Evolutionary conservation across 352 stramenopile genomes (phyloP).

Genomic region (Phytophthora rubi): DNA sequence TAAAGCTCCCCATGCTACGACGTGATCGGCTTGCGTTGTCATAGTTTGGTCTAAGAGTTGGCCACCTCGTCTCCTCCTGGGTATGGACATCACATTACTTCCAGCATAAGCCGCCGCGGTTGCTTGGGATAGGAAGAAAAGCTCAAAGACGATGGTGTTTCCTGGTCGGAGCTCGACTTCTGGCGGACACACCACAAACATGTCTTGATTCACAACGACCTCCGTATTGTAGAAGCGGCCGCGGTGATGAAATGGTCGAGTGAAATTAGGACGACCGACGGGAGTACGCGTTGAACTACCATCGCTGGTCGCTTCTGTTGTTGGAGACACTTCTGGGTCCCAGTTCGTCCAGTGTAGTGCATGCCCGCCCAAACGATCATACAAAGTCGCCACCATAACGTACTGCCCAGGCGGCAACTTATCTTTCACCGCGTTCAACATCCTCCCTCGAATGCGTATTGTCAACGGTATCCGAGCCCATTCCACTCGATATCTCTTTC

Average conservation of each 20-base stretch:
- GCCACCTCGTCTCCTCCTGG: conserved; percentile 16
- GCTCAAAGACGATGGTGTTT: conserved; percentile 63
- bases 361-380: conserved; percentile 84
- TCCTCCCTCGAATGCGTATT: conserved; percentile 65
- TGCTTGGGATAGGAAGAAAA: conserved; percentile 44
- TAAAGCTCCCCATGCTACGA: conserved; percentile 88
- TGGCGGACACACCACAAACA: conserved; percentile 83
- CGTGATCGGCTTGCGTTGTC: conserved; percentile 52
- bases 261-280: conserved; percentile 57
- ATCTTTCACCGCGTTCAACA: conserved; percentile 84
- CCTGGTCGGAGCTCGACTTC: conserved; percentile 61
- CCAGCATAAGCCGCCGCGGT: conserved; percentile 11
- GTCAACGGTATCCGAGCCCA: conserved; percentile 80
- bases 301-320: conserved; percentile 5
- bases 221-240: conserved; percentile 89
- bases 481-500: conserved; percentile 70
- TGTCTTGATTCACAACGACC: conserved; percentile 74
- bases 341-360: conserved; percentile 78
- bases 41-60: conserved; percentile 24
- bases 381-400: conserved; percentile 84
- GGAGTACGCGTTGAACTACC: conserved; percentile 6
- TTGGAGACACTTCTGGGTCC: conserved; percentile 47
- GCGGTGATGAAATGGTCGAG: conserved; percentile 75
- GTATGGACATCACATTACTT: conserved; percentile 10
- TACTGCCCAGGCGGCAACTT: conserved; percentile 83